Evolutionary conservation across 2,329 filamentous ascomycete genomes (phyloP).

Genomic region (Parasarocladium wereldwijsianum): DNA sequence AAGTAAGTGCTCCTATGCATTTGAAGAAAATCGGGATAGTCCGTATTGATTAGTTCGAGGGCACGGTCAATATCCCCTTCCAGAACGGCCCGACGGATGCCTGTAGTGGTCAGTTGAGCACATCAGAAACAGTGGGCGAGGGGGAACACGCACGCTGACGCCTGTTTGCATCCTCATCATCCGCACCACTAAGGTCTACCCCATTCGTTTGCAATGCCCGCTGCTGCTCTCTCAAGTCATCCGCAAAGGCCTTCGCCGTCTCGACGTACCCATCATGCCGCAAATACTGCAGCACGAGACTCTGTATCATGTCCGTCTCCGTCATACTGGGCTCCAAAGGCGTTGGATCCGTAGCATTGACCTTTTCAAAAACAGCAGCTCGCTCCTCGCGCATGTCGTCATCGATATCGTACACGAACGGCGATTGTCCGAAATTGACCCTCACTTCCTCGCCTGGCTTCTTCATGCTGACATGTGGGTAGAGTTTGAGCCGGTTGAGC

Average conservation of each 20-base stretch:
- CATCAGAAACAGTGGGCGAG: neutral
- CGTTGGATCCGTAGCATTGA: slow-evolving; percentile 41
- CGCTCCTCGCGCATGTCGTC: slow-evolving; percentile 59
- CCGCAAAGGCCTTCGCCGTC: slow-evolving; percentile 74
- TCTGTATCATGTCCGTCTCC: slow-evolving; percentile 69
- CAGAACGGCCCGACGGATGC: slow-evolving; percentile 73
- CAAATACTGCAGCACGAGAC: slow-evolving; percentile 71
- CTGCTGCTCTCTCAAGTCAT: slow-evolving; percentile 65
- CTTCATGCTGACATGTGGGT: slow-evolving; percentile 51
- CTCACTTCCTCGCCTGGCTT: slow-evolving; percentile 45
- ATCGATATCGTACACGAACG: slow-evolving; percentile 87
- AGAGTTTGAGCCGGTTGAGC: slow-evolving; percentile 48
- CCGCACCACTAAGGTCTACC: slow-evolving; percentile 50
- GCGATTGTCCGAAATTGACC: slow-evolving; percentile 55
- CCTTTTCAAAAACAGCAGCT: slow-evolving; percentile 41
- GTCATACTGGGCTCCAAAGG: slow-evolving; percentile 47
- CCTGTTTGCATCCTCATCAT: slow-evolving; percentile 76
- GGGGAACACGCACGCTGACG: slow-evolving; percentile 52
- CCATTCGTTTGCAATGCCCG: slow-evolving; percentile 46
- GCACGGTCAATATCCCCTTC: slow-evolving; percentile 87
- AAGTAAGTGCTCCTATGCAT: slow-evolving; percentile 80
- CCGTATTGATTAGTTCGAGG: slow-evolving; percentile 62
- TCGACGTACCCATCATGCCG: slow-evolving; percentile 94
- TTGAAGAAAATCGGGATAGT: slow-evolving; percentile 67
- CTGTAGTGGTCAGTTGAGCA: slow-evolving; percentile 29